Conservation (phyloP, 306 rosid genomes). For the Lathyrus tuberosus region DNA sequence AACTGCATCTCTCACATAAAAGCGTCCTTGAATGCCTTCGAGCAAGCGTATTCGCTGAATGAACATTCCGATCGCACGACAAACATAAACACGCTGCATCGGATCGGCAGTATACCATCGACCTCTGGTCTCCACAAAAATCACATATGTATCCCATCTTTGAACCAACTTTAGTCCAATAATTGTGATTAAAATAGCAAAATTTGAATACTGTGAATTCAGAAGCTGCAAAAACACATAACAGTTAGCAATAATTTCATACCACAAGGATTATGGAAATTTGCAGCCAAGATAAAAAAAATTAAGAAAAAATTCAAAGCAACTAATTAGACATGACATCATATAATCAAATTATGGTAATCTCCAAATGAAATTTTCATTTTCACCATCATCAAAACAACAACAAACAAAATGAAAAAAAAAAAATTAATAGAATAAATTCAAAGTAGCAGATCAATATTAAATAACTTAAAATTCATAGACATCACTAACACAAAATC, state of each 20-base stretch:
- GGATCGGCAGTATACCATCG: conserved; percentile 92
- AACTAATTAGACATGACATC: no score
- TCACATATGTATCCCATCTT: conserved; percentile 95
- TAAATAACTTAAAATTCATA: conserved; percentile 21
- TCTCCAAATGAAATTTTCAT: conserved; percentile 22
- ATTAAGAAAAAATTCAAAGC: not conserved
- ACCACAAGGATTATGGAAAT: not conserved
- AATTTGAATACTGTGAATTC: conserved; percentile 43
- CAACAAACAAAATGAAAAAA: conserved; percentile 3
- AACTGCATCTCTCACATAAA: conserved; percentile 88
- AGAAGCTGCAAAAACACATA: conserved; percentile 33
- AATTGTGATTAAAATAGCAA: conserved; percentile 35
- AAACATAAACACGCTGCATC: conserved; percentile 94
- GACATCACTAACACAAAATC: conserved; percentile 31
- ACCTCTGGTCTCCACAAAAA: conserved; percentile 85
- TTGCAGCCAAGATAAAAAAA: conserved; percentile 8
- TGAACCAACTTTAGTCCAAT: conserved; percentile 13
- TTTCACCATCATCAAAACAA: conserved; percentile 16
- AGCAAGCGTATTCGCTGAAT: conserved; percentile 92
- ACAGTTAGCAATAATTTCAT: not conserved
- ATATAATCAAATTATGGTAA: not conserved
- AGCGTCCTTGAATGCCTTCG: conserved; percentile 85
- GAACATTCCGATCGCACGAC: conserved; percentile 92
- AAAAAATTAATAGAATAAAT: conserved; percentile 8
- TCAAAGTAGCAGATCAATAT: conserved; percentile 38